phyloP scores from a whole-genome alignment of 306 rosid genomes.

The Quercus suber region DNA sequence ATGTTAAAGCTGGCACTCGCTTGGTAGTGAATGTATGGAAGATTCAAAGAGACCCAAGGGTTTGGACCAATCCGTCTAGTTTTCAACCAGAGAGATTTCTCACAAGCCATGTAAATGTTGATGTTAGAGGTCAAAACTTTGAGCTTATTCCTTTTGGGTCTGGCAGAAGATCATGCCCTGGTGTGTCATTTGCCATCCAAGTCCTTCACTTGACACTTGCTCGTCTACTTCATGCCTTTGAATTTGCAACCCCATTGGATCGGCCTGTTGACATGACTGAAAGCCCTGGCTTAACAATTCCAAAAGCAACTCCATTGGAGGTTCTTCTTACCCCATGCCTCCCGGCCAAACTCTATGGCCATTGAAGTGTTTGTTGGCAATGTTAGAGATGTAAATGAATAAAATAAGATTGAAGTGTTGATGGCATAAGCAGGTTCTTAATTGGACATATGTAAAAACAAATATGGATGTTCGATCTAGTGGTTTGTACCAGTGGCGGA shows the following conservation, averaged over 20 bases:
- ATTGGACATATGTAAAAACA: too few species aligned
- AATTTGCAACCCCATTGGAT: constrained; percentile 28
- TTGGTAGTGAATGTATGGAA: constrained; percentile 50
- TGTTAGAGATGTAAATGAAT: not conserved
- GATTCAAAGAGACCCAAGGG: constrained; percentile 59
- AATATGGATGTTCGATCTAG: too few species aligned
- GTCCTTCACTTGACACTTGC: constrained; percentile 51
- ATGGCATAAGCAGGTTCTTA: too few species aligned
- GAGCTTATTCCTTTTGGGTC: constrained; percentile 60
- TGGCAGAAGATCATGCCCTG: constrained; percentile 55
- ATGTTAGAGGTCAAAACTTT: constrained; percentile 46
- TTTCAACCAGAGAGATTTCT: constrained; percentile 53
- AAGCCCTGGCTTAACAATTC: constrained; percentile 47
- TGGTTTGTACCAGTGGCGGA: too few species aligned
- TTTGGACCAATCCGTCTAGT: constrained; percentile 42
- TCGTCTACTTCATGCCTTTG: constrained; percentile 47
- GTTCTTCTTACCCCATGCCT: constrained; percentile 53
- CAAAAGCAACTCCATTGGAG: constrained; percentile 43
- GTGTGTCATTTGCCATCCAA: constrained; percentile 49
- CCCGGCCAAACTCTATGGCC: constrained; percentile 28
- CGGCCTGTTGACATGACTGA: constrained; percentile 44
- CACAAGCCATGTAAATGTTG: constrained; percentile 23
- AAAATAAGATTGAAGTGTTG: not conserved
- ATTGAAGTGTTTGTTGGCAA: not conserved
- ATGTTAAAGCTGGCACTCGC: constrained; percentile 46